Percentiles rank a stretch among this genome's conserved stretches.
Evolutionary conservation across 495 filamentous ascomycete genomes (phyloP).

Genomic region (Penicillium herquei): DNA sequence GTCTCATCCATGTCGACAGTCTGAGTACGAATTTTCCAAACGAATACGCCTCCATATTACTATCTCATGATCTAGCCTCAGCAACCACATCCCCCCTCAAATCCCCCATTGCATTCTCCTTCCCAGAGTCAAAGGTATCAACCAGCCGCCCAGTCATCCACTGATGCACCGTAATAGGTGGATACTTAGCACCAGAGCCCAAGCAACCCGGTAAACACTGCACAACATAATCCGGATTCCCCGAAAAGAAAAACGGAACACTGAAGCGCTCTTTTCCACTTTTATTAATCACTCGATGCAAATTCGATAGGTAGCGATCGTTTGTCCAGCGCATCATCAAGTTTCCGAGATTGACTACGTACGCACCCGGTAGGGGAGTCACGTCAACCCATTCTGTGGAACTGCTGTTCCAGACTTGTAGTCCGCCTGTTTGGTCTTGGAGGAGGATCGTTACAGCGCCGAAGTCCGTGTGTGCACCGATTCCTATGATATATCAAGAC

Average conservation of each 20-base stretch:
- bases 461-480: constrained; percentile 55
- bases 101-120: constrained; percentile 11
- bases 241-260: constrained; percentile 32
- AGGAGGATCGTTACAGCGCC: constrained; percentile 47
- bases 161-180: constrained; percentile 23
- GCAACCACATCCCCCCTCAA: constrained; percentile 2
- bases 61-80: not conserved
- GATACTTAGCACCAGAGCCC: constrained; percentile 18
- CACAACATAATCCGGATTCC: constrained; percentile 22
- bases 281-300: constrained; percentile 33
- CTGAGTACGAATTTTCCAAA: no score
- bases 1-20: no score
- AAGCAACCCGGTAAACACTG: constrained; percentile 23
- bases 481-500: constrained; percentile 17
- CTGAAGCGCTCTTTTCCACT: constrained; percentile 25
- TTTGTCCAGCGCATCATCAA: constrained; percentile 36
- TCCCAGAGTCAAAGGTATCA: constrained; percentile 21
- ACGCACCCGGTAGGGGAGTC: constrained; percentile 32
- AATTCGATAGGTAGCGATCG: constrained; percentile 25
- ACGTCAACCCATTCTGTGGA: constrained; percentile 32
- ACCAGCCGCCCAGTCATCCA: constrained; percentile 26
- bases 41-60: no score
- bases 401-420: constrained; percentile 42
- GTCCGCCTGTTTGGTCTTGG: constrained; percentile 35
- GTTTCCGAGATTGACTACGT: constrained; percentile 51